A percentile compares a stretch with the other conserved stretches of the same genome.
Conservation (phyloP, 495 filamentous ascomycete species). For the Coniosporium apollinis region DNA sequence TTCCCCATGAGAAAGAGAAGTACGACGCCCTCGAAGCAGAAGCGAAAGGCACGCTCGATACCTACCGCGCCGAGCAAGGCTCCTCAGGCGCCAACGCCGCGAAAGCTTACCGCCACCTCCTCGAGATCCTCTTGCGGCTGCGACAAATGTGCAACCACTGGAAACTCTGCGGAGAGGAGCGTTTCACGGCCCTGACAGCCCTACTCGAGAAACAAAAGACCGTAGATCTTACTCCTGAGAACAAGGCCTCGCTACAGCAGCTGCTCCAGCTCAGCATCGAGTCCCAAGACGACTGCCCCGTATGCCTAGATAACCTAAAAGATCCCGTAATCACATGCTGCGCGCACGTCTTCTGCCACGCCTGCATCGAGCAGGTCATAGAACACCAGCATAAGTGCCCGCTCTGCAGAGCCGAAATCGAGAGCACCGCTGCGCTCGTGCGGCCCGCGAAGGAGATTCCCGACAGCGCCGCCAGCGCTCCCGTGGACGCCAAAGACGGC, state of each 20-base stretch:
- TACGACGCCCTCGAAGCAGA: slow-evolving; percentile 64
- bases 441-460: slow-evolving; percentile 37
- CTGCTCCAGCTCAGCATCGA: slow-evolving; percentile 67
- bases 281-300: slow-evolving; percentile 64
- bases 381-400: slow-evolving; percentile 71
- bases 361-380: slow-evolving; percentile 66
- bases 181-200: slow-evolving; percentile 50
- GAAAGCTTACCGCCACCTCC: slow-evolving; percentile 44
- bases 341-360: slow-evolving; percentile 62
- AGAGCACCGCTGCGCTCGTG: slow-evolving; percentile 38
- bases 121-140: slow-evolving; percentile 71
- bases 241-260: slow-evolving; percentile 53
- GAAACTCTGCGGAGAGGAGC: slow-evolving; percentile 56
- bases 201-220: slow-evolving; percentile 48
- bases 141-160: slow-evolving; percentile 83
- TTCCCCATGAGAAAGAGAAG: slow-evolving; percentile 56
- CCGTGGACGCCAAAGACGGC: slow-evolving; percentile 26
- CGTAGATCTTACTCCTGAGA: slow-evolving; percentile 58
- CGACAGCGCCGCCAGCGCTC: too few species aligned
- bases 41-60: slow-evolving; percentile 52
- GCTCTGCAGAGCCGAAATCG: slow-evolving; percentile 64
- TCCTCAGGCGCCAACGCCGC: slow-evolving; percentile 23
- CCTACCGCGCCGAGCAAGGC: slow-evolving; percentile 33
- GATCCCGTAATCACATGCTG: slow-evolving; percentile 76
- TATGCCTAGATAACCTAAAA: slow-evolving; percentile 62